These are phyloP conservation scores for Voacanga thouarsii DNA, from an alignment of 257 asterid genomes.

Conservation along the genomic window DNA sequence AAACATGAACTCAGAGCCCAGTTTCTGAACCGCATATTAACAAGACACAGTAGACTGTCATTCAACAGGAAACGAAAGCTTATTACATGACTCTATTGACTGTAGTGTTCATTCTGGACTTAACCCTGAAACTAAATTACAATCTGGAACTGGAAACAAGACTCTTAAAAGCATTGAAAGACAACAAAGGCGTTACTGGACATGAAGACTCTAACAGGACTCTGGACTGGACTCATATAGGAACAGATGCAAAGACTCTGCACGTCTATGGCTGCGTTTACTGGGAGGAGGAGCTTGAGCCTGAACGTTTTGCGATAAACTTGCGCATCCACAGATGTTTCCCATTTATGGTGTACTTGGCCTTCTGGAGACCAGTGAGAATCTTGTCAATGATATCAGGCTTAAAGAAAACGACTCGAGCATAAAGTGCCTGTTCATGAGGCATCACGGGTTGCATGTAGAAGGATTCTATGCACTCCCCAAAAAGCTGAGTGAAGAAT, in stretches of 20 bases:
- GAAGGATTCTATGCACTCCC: constrained; percentile 47
- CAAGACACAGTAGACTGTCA: neutral
- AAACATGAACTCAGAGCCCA: neutral
- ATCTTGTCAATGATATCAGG: constrained; percentile 25
- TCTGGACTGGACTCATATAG: neutral
- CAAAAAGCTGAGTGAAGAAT: constrained; percentile 38
- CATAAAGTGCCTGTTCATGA: constrained; percentile 53
- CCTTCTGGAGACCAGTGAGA: constrained; percentile 44
- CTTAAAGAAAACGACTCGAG: constrained; percentile 36
- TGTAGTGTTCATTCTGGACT: neutral
- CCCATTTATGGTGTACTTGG: constrained; percentile 54
- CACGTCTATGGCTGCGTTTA: neutral
- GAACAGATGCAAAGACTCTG: neutral
- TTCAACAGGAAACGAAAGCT: neutral
- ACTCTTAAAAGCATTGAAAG: neutral
- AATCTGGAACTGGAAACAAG: neutral
- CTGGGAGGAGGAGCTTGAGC: neutral
- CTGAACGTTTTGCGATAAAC: constrained; percentile 28
- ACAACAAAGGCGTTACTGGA: neutral
- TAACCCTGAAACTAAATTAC: neutral
- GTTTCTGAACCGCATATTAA: neutral
- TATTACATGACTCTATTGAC: neutral
- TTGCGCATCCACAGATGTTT: constrained; percentile 69
- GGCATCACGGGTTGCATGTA: constrained; percentile 48
- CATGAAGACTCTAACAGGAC: neutral